Base-by-base conservation (phyloP, 768 basidiomycete species). In the Pleurotus tuber-regium region DNA sequence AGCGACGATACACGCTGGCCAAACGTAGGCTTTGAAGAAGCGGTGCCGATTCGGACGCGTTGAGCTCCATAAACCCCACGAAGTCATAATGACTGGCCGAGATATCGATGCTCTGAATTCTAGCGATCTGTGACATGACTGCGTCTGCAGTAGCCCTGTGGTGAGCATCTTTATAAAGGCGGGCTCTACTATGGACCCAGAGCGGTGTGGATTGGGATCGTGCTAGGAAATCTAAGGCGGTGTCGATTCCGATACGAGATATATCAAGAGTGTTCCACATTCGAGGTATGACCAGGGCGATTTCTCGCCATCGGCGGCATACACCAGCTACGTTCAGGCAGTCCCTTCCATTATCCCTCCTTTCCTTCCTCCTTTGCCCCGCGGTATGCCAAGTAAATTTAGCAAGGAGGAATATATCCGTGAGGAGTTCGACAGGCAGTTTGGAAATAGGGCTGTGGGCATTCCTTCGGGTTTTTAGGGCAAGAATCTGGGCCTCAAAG, bases 261-360 rank as follows among this genome's bases (percentile, higher is more conserved):
- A 48, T 23, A 4, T 36, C 46, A 18, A 36, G 11, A 2, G 31
- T 18, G 35, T 11, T 16, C 46, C 46, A 48, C 31, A 48, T 11
- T 21, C 16, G 29, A 48, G 46, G 46, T 18, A 19, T 18, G 11
- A 21, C 18, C 16, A 48, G 14, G 11, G 23, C 25, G 8, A 48
- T 19, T 21, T 21, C 46, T 16, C 31, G 29, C 46, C 46, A 48
- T 2, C 8, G 10, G 21, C 30, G 29, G 24, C 46, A 48, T 6
- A 48, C 46, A 10, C 23, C 25, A 21, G 31, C 8, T 4, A 48
- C 46, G 24, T 48, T 35, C 18, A 48, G n/a, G 29, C 46, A 48
- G 12, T n/a, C n/a, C n/a, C n/a, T n/a, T n/a, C n/a, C n/a, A n/a
- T n/a, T n/a, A n/a, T n/a, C n/a, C n/a, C n/a, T n/a, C n/a, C n/a